Conservation (phyloP, 1,284 basidiomycete genomes). For the Puccinia coronata region DNA sequence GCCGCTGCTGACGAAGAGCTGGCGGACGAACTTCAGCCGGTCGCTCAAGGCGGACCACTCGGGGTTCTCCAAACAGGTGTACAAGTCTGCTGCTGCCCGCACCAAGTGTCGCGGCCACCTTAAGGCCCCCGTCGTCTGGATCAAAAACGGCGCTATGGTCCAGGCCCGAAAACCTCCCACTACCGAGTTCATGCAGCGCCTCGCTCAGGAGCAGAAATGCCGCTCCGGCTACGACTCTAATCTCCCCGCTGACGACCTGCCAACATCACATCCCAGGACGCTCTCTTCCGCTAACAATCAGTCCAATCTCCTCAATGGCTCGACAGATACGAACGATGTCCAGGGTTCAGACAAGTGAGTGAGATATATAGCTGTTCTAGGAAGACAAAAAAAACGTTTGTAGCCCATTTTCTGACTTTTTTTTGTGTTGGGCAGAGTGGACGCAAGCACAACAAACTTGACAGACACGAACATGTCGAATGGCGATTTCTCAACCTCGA, state of each 20-base stretch:
- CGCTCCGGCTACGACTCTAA: slow-evolving; percentile 11
- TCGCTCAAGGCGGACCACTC: neutral
- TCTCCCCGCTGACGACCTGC: neutral
- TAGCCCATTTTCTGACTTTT: neutral
- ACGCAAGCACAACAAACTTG: neutral
- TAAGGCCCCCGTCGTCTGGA: slow-evolving; percentile 40
- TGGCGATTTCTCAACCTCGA: neutral
- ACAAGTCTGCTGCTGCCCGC: neutral
- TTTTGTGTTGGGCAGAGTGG: neutral
- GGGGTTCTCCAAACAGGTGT: neutral
- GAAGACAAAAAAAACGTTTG: neutral
- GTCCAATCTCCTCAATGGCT: neutral
- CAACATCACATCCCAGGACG: neutral
- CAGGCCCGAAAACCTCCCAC: slow-evolving; percentile 44
- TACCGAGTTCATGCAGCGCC: slow-evolving; percentile 42
- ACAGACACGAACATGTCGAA: neutral
- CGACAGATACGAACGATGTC: neutral
- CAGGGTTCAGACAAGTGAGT: slow-evolving; percentile 10
- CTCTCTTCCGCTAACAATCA: neutral
- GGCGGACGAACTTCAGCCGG: slow-evolving; percentile 20
- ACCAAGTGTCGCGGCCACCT: neutral
- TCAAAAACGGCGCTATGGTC: slow-evolving; percentile 43
- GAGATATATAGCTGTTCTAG: no score
- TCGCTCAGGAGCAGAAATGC: slow-evolving; percentile 26
- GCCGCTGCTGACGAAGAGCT: slow-evolving; percentile 24